Evolutionary conservation across 257 asterid species (phyloP).

Genomic region (Primulina tabacum): DNA sequence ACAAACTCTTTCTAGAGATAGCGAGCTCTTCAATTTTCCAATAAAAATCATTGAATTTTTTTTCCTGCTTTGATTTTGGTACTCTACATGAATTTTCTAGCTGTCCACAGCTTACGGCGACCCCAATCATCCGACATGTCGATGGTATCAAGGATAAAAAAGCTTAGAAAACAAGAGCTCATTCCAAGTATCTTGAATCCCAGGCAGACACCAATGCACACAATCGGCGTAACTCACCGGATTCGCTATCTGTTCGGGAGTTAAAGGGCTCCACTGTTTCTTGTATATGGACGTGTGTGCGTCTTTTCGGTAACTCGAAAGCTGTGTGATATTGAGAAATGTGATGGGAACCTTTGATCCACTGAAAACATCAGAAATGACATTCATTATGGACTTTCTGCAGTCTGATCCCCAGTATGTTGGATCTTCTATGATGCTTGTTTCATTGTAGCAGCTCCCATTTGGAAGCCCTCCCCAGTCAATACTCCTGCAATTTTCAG

Average conservation of each 20-base stretch:
- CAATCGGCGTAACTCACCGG: conserved; percentile 50
- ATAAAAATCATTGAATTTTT: too few species aligned
- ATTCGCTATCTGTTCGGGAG: conserved; percentile 38
- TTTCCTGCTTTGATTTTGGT: too few species aligned
- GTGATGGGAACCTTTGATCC: conserved; percentile 42
- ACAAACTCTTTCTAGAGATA: too few species aligned
- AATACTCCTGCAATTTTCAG: conserved; percentile 39
- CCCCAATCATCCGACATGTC: background rate
- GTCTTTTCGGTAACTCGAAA: conserved; percentile 39
- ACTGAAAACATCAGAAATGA: conserved; percentile 38
- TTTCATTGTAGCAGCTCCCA: conserved; percentile 68
- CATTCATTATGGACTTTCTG: conserved; percentile 38
- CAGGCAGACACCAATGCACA: conserved; percentile 51
- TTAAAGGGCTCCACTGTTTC: conserved; percentile 46
- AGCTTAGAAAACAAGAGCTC: conserved; percentile 46
- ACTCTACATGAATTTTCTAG: background rate
- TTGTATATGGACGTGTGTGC: conserved; percentile 53
- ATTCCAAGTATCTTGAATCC: conserved; percentile 54
- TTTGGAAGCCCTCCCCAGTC: conserved; percentile 62
- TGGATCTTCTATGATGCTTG: conserved; percentile 41
- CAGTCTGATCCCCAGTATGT: conserved; percentile 45
- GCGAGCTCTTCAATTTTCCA: too few species aligned
- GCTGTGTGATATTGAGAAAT: conserved; percentile 44
- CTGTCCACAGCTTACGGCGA: background rate
- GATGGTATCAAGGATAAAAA: conserved; percentile 33